Evolutionary conservation across 345 rosid genomes (phyloP).

Genomic region (Bruguiera gymnorhiza): DNA sequence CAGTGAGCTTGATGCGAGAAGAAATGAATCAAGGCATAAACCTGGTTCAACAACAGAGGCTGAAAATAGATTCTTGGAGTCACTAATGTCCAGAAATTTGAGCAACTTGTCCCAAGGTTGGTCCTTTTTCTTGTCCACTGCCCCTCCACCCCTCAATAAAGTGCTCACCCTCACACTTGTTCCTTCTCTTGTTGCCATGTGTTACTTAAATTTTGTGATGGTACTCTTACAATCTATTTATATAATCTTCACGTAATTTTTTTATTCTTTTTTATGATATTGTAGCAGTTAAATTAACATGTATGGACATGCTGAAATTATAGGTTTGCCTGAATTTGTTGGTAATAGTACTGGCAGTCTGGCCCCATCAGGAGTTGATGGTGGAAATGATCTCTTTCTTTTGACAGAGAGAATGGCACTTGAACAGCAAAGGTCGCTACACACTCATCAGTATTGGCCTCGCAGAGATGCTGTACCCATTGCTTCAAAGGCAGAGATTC

Average conservation of each 20-base stretch:
- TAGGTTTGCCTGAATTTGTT: slow-evolving; percentile 66
- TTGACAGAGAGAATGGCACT: slow-evolving; percentile 72
- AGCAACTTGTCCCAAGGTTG: slow-evolving; percentile 64
- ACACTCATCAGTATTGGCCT: slow-evolving; percentile 55
- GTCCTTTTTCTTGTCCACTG: slow-evolving; percentile 4
- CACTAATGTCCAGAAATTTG: slow-evolving; percentile 67
- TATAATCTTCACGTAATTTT: not conserved
- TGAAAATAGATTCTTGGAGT: slow-evolving; percentile 88
- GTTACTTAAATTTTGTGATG: not conserved
- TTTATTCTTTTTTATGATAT: not conserved
- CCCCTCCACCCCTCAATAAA: not conserved
- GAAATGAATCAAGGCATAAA: slow-evolving; percentile 54
- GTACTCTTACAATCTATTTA: not conserved
- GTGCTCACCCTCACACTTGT: not conserved
- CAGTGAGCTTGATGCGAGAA: slow-evolving; percentile 47
- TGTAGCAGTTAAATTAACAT: not conserved
- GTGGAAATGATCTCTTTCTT: slow-evolving; percentile 56
- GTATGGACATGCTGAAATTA: slow-evolving; percentile 22
- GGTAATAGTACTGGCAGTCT: slow-evolving; percentile 48
- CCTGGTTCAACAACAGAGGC: slow-evolving; percentile 66
- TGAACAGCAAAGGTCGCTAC: slow-evolving; percentile 66
- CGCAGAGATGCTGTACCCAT: slow-evolving; percentile 64
- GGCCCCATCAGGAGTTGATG: slow-evolving; percentile 49
- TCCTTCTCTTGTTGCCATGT: not conserved
- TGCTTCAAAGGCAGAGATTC: slow-evolving; percentile 56